Conservation (phyloP, 306 rosid genomes). For the Biancaea sappan region DNA sequence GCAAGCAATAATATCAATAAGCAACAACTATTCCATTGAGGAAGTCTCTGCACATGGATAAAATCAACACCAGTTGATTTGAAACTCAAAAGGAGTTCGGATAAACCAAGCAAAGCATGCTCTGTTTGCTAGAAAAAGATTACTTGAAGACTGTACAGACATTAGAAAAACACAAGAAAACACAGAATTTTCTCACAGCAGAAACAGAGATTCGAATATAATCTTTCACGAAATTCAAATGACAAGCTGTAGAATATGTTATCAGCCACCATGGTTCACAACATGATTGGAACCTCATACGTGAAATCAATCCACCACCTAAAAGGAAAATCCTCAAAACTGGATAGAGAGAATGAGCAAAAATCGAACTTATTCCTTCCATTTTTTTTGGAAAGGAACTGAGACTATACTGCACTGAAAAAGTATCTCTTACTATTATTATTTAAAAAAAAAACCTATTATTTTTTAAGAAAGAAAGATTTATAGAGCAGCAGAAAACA, state of each 20-base stretch:
- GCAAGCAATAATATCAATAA: constrained; percentile 11
- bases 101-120: constrained; percentile 9
- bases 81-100: background rate
- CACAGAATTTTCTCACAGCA: constrained; percentile 25
- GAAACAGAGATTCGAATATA: background rate
- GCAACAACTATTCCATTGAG: background rate
- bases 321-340: constrained; percentile 13
- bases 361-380: background rate
- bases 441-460: too few relatives aligned
- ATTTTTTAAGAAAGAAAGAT: background rate
- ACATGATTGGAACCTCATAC: constrained; percentile 12
- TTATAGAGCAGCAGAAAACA: background rate
- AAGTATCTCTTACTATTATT: background rate
- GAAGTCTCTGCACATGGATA: background rate
- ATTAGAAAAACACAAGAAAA: constrained; percentile 13
- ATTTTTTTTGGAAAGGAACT: constrained; percentile 27
- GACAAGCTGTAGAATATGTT: background rate
- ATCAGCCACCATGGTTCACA: background rate
- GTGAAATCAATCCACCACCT: constrained; percentile 15
- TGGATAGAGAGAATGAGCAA: constrained; percentile 1
- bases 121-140: background rate
- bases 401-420: constrained; percentile 5
- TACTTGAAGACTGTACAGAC: background rate
- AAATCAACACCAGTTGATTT: background rate
- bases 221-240: constrained; percentile 2